phyloP scores from a whole-genome alignment of 164 flowering plant species.

The Dillenia turbinata region DNA sequence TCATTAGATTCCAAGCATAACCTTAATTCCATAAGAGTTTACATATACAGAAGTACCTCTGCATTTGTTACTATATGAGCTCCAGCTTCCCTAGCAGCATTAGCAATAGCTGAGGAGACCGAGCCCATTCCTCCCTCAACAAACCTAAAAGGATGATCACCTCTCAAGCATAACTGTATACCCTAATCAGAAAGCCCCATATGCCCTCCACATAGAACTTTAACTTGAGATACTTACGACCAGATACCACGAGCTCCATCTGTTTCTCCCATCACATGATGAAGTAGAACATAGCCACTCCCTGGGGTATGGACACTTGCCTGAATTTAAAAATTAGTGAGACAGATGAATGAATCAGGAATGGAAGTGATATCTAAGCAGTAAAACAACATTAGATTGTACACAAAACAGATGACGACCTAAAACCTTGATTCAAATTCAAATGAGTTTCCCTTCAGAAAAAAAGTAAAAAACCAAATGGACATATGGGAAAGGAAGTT shows the following conservation, averaged over 20 bases:
- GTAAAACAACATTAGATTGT: no score
- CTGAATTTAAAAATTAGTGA: conserved; percentile 22
- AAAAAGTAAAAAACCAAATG: no score
- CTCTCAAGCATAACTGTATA: background rate
- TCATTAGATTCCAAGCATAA: no score
- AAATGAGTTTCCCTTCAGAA: no score
- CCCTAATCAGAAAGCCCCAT: background rate
- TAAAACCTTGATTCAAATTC: no score
- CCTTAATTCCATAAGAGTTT: no score
- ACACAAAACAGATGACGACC: no score
- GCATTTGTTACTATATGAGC: conserved; percentile 72
- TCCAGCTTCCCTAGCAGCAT: conserved; percentile 85
- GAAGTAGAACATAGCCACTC: conserved; percentile 95
- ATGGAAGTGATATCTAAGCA: no score
- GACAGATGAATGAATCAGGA: background rate
- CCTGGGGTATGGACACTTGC: conserved; percentile 81
- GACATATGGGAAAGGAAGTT: no score
- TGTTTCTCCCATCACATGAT: conserved; percentile 99
- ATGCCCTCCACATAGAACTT: background rate
- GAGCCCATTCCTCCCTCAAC: conserved; percentile 99
- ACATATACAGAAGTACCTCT: conserved; percentile 40
- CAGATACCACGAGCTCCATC: conserved; percentile 91
- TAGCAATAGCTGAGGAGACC: conserved; percentile 68
- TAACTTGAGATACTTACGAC: conserved; percentile 66
- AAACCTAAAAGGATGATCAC: conserved; percentile 44